Base-by-base conservation (phyloP, 495 filamentous ascomycete species). In the Tuber indicum region DNA sequence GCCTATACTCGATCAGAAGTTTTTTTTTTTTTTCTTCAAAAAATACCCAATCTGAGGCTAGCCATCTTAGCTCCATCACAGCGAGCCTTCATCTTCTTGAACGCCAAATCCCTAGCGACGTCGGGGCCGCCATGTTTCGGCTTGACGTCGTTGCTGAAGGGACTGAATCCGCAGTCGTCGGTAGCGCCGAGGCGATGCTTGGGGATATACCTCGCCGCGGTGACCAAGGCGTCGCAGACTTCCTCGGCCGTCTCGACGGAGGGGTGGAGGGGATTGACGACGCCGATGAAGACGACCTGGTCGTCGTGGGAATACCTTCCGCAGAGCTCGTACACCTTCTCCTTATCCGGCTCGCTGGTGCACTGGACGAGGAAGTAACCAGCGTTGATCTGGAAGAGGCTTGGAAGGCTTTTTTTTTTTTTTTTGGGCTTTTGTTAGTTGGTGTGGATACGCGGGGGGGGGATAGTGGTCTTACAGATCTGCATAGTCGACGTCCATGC, bases 321-420 rank as follows among this genome's bases (percentile, higher is more conserved):
- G 66, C 84, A 84, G 39, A 85, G 79, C 49, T 84, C 78, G 79
- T 86, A 86, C 36, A 78, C 82, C 46, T 83, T 84, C 46, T 81
- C 71, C 71, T 84, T 86, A 52, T 86, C 84, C 39, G 78, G 72
- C 77, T 86, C 85, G 21, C 78, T 83, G 21, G 85, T 81, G 58
- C 84, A 79, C 72, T 86, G 85, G 72, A 86, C 85, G 7, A 86
- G 80, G 78, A 86, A 86, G 75, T 86, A 86, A 3, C 85, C 85
- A 1, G 86, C 85, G 66, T 86, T 86, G 79, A 86, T 86, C 71
- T 83, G 76, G 73, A 86, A 86, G 75, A 86, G 81, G 74, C 74
- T 81, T 10, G 86, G 86, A 23, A 86, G 77, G 26, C 81, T 83
- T 83, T 21, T 70, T 46, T 41, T 41, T 41, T 32, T 32, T 32